Conservation (phyloP, 257 asterid species). For the Solanum clarkiae region DNA sequence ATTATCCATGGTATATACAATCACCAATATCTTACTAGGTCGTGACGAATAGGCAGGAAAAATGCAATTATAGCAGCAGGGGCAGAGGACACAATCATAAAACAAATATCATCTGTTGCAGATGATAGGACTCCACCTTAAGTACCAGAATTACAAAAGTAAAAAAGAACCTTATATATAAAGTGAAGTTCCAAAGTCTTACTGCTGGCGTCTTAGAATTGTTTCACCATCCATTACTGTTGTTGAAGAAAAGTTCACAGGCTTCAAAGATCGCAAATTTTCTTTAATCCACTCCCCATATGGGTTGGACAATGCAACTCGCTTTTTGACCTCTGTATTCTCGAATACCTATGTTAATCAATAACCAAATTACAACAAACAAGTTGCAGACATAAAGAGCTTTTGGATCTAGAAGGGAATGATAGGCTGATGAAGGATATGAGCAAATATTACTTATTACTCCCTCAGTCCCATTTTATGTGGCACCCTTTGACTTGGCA, state of each 20-base stretch:
- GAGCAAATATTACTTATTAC: background rate
- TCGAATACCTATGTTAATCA: constrained; percentile 57
- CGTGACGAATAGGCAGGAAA: background rate
- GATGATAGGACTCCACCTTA: background rate
- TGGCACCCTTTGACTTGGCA: too few species aligned
- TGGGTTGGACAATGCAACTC: constrained; percentile 70
- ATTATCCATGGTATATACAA: background rate
- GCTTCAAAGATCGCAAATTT: constrained; percentile 68
- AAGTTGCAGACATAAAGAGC: background rate
- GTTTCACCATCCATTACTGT: constrained; percentile 75
- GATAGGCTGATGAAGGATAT: background rate
- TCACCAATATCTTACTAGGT: background rate
- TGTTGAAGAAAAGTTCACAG: constrained; percentile 48
- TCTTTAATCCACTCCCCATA: constrained; percentile 91
- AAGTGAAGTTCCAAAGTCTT: constrained; percentile 18
- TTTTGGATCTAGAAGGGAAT: background rate
- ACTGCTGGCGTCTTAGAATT: constrained; percentile 87
- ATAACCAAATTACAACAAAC: background rate
- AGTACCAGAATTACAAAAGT: background rate
- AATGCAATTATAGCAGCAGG: background rate
- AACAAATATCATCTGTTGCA: background rate
- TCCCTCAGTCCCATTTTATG: too few species aligned
- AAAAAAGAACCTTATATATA: background rate
- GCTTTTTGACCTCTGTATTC: constrained; percentile 89
- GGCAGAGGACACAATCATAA: background rate